These are phyloP conservation scores for Pseudogymnoascus sp. DNA, from an alignment of 2,329 filamentous ascomycete genomes.

Conservation along the genomic window DNA sequence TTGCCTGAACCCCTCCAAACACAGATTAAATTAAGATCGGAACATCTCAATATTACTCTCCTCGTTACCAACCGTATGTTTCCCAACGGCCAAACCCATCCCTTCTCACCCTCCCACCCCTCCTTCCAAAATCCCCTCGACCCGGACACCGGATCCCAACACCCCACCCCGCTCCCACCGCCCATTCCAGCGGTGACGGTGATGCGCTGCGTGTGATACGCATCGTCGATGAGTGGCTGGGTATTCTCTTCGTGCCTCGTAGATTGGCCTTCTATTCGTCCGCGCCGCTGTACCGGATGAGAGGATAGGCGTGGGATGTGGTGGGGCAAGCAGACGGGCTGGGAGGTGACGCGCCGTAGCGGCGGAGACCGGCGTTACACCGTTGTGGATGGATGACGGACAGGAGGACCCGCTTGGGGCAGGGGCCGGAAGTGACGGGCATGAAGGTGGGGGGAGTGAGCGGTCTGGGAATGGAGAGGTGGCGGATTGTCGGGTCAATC, in stretches of 20 bases:
- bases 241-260: background rate
- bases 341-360: background rate
- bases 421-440: background rate
- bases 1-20: background rate
- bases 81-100: background rate
- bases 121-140: background rate
- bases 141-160: background rate
- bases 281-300: background rate
- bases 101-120: background rate
- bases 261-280: background rate
- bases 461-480: background rate
- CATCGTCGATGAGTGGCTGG: background rate
- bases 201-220: background rate
- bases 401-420: conserved; percentile 1
- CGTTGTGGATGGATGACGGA: conserved; percentile 3
- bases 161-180: background rate
- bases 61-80: background rate
- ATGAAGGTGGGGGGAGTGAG: background rate
- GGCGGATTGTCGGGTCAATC: background rate
- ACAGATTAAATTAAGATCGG: conserved; percentile 3
- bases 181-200: background rate
- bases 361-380: background rate
- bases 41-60: background rate
- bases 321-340: background rate
- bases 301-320: background rate